phyloP scores from a whole-genome alignment of 1,284 basidiomycete species.

The Leccinum solheimii region DNA sequence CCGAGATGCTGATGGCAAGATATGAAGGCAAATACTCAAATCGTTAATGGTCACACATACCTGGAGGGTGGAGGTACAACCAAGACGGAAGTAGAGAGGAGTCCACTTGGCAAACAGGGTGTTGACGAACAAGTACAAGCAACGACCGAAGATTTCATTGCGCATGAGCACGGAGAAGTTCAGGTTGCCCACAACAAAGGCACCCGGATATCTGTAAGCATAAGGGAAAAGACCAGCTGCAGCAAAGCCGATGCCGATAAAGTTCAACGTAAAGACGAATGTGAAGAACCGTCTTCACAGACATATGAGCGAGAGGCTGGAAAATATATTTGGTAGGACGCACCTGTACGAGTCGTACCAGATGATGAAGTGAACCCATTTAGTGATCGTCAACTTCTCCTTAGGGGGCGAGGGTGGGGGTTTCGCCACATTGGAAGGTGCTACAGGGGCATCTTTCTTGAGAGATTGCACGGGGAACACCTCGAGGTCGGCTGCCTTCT shows the following conservation, averaged over 20 bases:
- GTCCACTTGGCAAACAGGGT: conserved; percentile 69
- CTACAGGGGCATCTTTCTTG: conserved; percentile 43
- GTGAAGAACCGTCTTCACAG: conserved; percentile 63
- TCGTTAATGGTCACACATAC: conserved; percentile 32
- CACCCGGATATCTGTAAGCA: conserved; percentile 56
- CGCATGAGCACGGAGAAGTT: conserved; percentile 54
- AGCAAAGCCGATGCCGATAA: conserved; percentile 59
- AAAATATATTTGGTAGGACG: not conserved
- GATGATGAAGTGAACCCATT: conserved; percentile 56
- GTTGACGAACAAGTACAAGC: conserved; percentile 52
- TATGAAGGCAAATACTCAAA: conserved; percentile 7
- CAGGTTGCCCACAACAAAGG: conserved; percentile 58
- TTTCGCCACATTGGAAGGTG: conserved; percentile 27
- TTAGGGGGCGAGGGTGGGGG: conserved; percentile 31
- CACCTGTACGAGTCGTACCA: conserved; percentile 75
- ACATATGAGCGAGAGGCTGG: conserved; percentile 1
- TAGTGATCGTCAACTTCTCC: conserved; percentile 49
- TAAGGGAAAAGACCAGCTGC: conserved; percentile 67
- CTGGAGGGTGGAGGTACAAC: conserved; percentile 69
- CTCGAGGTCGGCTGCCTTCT: conserved; percentile 36
- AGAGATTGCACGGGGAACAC: conserved; percentile 36
- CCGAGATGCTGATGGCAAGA: conserved; percentile 58
- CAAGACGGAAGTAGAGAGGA: conserved; percentile 67
- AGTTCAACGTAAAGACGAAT: conserved; percentile 56
- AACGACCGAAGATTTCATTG: conserved; percentile 58